These are phyloP conservation scores for Phytophthora podocarpi DNA, from an alignment of 352 stramenopile species.

Conservation along the genomic window DNA sequence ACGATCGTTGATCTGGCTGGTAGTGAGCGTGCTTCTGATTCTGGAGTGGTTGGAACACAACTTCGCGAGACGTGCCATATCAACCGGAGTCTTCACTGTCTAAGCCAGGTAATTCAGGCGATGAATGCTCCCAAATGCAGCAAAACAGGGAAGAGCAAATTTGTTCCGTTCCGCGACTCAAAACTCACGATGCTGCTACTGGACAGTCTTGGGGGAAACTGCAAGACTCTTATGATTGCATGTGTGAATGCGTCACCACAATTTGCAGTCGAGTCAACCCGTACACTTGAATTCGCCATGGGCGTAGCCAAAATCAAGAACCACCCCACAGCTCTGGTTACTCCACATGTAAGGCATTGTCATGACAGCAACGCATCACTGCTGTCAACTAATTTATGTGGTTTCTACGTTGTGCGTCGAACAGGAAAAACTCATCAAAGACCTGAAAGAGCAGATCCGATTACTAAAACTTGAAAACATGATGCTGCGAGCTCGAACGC, in stretches of 20 bases:
- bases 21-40: slow-evolving; percentile 71
- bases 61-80: slow-evolving; percentile 79
- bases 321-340: slow-evolving; percentile 61
- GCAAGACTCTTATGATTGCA: slow-evolving; percentile 83
- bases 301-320: slow-evolving; percentile 85
- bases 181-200: slow-evolving; percentile 81
- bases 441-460: slow-evolving; percentile 72
- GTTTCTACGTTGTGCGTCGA: not conserved
- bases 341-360: slow-evolving; percentile 49
- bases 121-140: slow-evolving; percentile 48
- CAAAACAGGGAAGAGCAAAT: slow-evolving; percentile 51
- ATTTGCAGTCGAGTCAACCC: slow-evolving; percentile 65
- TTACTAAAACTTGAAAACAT: slow-evolving; percentile 73
- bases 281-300: slow-evolving; percentile 82
- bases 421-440: slow-evolving; percentile 74
- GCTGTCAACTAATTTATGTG: not conserved
- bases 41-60: slow-evolving; percentile 58
- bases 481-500: slow-evolving; percentile 66
- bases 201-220: slow-evolving; percentile 74
- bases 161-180: slow-evolving; percentile 73
- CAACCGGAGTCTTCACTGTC: slow-evolving; percentile 81
- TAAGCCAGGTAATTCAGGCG: slow-evolving; percentile 78
- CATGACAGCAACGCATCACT: not conserved
- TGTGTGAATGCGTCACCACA: slow-evolving; percentile 65
- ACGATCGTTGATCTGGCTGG: slow-evolving; percentile 79